These are phyloP conservation scores for Fraxinus albicans DNA, from an alignment of 305 asterid genomes.

Conservation along the genomic window DNA sequence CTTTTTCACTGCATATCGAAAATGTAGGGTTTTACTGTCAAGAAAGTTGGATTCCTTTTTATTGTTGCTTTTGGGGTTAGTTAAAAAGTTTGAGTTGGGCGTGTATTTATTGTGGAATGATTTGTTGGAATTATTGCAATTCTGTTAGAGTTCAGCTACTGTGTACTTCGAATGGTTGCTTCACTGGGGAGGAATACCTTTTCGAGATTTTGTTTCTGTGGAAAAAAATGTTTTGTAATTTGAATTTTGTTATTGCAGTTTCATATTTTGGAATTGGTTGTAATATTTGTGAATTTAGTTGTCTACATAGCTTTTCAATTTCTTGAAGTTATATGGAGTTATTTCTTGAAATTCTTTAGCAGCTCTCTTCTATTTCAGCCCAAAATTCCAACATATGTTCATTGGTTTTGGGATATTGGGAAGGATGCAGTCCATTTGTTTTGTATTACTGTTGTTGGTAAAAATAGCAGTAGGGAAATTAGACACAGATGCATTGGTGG, in stretches of 20 bases:
- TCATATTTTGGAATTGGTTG: conserved; percentile 13
- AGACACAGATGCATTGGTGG: conserved; percentile 59
- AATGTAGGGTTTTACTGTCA: conserved; percentile 29
- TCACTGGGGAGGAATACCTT: conserved; percentile 8
- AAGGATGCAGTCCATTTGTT: conserved; percentile 49
- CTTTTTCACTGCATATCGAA: conserved; percentile 17
- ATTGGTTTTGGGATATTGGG: conserved; percentile 14
- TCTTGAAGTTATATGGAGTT: not conserved
- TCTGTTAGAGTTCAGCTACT: conserved; percentile 18
- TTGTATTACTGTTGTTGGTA: conserved; percentile 40
- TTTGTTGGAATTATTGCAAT: conserved; percentile 30
- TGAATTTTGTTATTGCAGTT: not conserved
- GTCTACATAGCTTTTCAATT: conserved; percentile 10
- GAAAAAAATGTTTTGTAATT: conserved; percentile 1
- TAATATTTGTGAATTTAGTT: not conserved
- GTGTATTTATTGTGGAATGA: conserved; percentile 24
- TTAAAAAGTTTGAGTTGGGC: conserved; percentile 26
- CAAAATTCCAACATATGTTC: not conserved
- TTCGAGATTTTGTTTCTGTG: conserved; percentile 9
- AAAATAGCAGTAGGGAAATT: conserved; percentile 43
- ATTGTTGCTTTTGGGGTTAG: conserved; percentile 28
- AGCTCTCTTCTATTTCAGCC: not conserved
- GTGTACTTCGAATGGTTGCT: conserved; percentile 25
- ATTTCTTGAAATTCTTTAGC: not conserved
- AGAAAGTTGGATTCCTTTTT: conserved; percentile 20